Conservation (phyloP, 2,329 filamentous ascomycete species). For the Trichophyton schoenleinii region DNA sequence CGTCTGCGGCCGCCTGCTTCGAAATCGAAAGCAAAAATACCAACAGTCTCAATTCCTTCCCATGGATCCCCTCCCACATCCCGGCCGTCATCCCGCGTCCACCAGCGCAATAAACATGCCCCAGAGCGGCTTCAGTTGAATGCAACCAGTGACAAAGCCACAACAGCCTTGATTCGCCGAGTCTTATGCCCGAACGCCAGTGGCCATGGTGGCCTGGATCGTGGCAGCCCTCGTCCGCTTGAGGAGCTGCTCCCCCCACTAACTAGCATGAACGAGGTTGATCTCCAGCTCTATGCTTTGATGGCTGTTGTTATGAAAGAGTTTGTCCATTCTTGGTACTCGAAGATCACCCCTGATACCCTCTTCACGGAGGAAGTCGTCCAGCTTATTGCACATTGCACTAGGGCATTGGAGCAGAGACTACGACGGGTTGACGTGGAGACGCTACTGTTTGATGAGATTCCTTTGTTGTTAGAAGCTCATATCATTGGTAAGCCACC, state of each 20-base stretch:
- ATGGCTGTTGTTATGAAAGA: slow-evolving; percentile 82
- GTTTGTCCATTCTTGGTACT: slow-evolving; percentile 88
- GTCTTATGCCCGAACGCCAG: slow-evolving; percentile 59
- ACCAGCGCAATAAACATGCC: slow-evolving; percentile 16
- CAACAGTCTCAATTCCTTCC: slow-evolving; percentile 20
- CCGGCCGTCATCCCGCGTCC: slow-evolving; percentile 23
- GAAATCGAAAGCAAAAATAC: slow-evolving; percentile 9
- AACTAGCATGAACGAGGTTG: slow-evolving; percentile 87
- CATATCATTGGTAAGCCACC: slow-evolving; percentile 50
- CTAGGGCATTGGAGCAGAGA: slow-evolving; percentile 73
- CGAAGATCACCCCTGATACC: slow-evolving; percentile 80
- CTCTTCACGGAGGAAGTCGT: slow-evolving; percentile 77
- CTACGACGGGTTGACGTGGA: slow-evolving; percentile 72
- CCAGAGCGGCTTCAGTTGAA: slow-evolving; percentile 23
- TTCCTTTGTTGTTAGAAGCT: slow-evolving; percentile 65
- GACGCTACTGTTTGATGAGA: slow-evolving; percentile 70
- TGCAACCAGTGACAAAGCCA: slow-evolving; percentile 64
- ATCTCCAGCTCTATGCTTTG: slow-evolving; percentile 83
- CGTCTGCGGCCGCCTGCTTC: slow-evolving; percentile 25
- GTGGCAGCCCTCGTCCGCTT: slow-evolving; percentile 53
- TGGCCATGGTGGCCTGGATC: slow-evolving; percentile 35
- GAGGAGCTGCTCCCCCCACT: slow-evolving; percentile 77
- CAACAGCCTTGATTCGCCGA: slow-evolving; percentile 65
- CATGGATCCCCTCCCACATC: slow-evolving; percentile 20
- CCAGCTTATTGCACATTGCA: slow-evolving; percentile 85